Conservation (phyloP, 148 eudicot genomes). For the Pouteria glomerata region DNA sequence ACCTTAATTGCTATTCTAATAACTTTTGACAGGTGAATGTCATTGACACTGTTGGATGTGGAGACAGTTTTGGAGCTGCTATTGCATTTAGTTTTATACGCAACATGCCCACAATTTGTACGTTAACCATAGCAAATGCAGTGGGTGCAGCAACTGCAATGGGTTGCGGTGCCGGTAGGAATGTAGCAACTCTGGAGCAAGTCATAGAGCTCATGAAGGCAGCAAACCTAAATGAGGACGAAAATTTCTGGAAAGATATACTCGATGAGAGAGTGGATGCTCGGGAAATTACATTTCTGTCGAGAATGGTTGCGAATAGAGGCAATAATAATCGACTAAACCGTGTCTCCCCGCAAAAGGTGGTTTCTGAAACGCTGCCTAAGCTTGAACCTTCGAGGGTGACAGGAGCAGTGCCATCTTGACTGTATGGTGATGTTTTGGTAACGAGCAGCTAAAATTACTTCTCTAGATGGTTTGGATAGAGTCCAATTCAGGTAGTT, state of each 20-base stretch:
- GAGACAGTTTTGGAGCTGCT: slow-evolving; percentile 97
- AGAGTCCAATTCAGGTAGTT: too few species aligned
- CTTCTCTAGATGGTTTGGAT: too few species aligned
- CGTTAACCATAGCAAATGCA: slow-evolving; percentile 81
- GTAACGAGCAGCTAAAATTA: too few species aligned
- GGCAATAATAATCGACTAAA: slow-evolving; percentile 23
- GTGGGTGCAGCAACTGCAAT: slow-evolving; percentile 98
- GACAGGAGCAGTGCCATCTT: slow-evolving; percentile 22
- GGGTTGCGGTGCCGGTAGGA: slow-evolving; percentile 96
- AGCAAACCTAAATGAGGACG: slow-evolving; percentile 62
- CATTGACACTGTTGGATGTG: slow-evolving; percentile 97
- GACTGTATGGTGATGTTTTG: too few species aligned
- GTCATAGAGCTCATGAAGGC: slow-evolving; percentile 52
- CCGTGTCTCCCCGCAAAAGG: slow-evolving; percentile 40
- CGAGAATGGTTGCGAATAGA: slow-evolving; percentile 39
- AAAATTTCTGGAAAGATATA: slow-evolving; percentile 52
- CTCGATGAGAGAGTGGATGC: slow-evolving; percentile 33
- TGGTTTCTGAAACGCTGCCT: slow-evolving; percentile 51
- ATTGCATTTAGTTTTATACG: slow-evolving; percentile 84
- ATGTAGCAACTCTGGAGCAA: slow-evolving; percentile 60
- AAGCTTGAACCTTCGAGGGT: slow-evolving; percentile 45
- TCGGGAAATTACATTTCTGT: slow-evolving; percentile 48
- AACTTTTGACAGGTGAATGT: slow-evolving; percentile 52
- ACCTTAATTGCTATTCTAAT: slow-evolving; percentile 8
- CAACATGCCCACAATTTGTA: slow-evolving; percentile 53